Conservation (phyloP, 805 yeast species). For the Barnettozyma sucrosica region DNA sequence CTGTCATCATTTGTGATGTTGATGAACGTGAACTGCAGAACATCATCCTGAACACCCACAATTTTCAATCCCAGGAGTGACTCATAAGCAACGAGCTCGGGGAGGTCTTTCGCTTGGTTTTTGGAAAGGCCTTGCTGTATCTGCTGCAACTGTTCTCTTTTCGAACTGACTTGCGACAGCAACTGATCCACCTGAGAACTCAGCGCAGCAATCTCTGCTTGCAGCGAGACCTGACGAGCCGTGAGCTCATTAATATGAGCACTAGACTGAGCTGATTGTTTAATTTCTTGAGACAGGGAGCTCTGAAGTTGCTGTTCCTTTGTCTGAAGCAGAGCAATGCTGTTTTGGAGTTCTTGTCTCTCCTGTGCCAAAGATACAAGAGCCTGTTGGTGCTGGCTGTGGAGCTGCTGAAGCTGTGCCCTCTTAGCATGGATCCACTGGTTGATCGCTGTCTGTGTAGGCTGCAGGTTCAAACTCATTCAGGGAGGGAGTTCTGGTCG, state of each 20-base stretch:
- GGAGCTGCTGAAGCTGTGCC: neutral
- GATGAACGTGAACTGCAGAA: slow-evolving; percentile 42
- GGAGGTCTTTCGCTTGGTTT: slow-evolving; percentile 44
- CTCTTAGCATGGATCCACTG: neutral
- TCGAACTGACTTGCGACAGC: slow-evolving; percentile 26
- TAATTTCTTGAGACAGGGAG: slow-evolving; percentile 10
- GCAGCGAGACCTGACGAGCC: slow-evolving; percentile 31
- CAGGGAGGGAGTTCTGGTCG: neutral
- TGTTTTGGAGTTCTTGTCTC: neutral
- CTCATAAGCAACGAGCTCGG: slow-evolving; percentile 49
- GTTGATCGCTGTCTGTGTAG: neutral
- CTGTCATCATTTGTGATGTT: slow-evolving; percentile 41
- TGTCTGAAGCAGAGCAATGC: neutral
- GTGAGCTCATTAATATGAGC: slow-evolving; percentile 29
- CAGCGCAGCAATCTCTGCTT: slow-evolving; percentile 26
- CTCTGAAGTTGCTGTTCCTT: slow-evolving; percentile 11
- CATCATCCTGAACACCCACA: slow-evolving; percentile 42
- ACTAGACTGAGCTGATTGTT: slow-evolving; percentile 30
- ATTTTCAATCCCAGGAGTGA: slow-evolving; percentile 48
- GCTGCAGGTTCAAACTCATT: neutral
- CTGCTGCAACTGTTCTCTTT: slow-evolving; percentile 29
- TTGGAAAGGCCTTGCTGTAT: slow-evolving; percentile 31
- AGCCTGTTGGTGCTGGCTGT: neutral
- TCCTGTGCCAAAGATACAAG: neutral
- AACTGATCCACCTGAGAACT: slow-evolving; percentile 30